phyloP scores from a whole-genome alignment of 108 stramenopile species.

The Mediolabrus comicus region DNA sequence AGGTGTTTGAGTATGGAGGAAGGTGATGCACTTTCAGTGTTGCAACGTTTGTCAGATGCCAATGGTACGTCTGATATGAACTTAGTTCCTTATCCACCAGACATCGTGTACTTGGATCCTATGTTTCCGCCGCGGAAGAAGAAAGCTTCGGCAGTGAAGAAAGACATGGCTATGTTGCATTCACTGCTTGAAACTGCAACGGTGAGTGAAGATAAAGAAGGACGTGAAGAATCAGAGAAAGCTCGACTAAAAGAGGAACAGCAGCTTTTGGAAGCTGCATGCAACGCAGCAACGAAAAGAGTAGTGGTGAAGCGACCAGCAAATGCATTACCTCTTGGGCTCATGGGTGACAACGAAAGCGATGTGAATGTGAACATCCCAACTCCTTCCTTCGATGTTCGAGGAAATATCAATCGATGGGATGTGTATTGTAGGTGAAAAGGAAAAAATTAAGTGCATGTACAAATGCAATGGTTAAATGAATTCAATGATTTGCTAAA shows the following conservation, averaged over 20 bases:
- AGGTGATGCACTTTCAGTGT: conserved; percentile 53
- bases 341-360: neutral
- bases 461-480: no score
- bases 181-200: conserved; percentile 57
- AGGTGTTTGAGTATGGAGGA: conserved; percentile 45
- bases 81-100: conserved; percentile 21
- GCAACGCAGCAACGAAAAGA: conserved; percentile 34
- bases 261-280: conserved; percentile 51
- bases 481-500: no score
- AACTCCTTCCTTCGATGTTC: conserved; percentile 64
- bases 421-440: no score
- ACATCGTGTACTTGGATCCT: conserved; percentile 82
- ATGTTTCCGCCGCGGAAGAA: conserved; percentile 87
- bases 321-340: conserved; percentile 64
- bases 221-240: neutral
- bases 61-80: neutral
- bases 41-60: conserved; percentile 4
- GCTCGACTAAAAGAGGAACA: conserved; percentile 40
- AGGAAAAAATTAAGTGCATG: no score
- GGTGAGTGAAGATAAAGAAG: neutral
- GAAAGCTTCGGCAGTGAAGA: conserved; percentile 68
- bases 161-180: conserved; percentile 84
- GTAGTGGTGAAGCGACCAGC: conserved; percentile 86
- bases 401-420: conserved; percentile 76
- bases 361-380: conserved; percentile 2